Base-by-base conservation (phyloP, 129 eudicot species). In the Sambucus nigra region DNA sequence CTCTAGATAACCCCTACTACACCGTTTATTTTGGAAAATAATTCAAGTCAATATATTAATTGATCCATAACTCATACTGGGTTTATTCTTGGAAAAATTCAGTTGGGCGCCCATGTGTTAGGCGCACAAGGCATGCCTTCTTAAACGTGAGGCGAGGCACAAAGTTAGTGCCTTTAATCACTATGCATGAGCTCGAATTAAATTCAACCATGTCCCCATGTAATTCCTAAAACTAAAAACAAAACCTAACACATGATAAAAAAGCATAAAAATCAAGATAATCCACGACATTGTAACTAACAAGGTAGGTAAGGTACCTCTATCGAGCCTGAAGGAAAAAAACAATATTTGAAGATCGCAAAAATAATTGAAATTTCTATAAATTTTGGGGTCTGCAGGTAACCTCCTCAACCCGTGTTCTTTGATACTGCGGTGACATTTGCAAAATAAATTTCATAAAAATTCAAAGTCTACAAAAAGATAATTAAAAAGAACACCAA, bases 401-500 rank as follows among this genome's bases (percentile, higher is more conserved):
- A 60, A 67, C 69, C 67, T 68, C 91, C 81, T 69, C 81, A 72
- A 61, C 84, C 85, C 73, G 82, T 80, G 73, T 71, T 85, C 86
- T 71, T 72, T 71, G 65, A 41, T 77, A 78, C 89, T 88, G 94
- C 96, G 80, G 71, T 56, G 72, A 74, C 83, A 77, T 68, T 78
- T 72, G 72, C 86, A 83, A 72, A n/a, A 69, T 40, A 53, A 46
- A 63, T 68, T 81, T 76, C 78, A 79, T 57, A 76, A 35, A 47
- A 68, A 69, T 52, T 56, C 75, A 64, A 17, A 32, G 41, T 2
- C 1, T 35, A 3, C 13, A 15, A 35, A n/a, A 35, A 35, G 4
- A 12, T 12, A 7, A 35, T 15, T 7, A 2, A 3, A 2, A 7
- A 31, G 8, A 1, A 35, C 5, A 35, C 42, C 42, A 35, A 7